phyloP scores from a whole-genome alignment of 139 green algal genomes.

The Monoraphidium neglectum region DNA sequence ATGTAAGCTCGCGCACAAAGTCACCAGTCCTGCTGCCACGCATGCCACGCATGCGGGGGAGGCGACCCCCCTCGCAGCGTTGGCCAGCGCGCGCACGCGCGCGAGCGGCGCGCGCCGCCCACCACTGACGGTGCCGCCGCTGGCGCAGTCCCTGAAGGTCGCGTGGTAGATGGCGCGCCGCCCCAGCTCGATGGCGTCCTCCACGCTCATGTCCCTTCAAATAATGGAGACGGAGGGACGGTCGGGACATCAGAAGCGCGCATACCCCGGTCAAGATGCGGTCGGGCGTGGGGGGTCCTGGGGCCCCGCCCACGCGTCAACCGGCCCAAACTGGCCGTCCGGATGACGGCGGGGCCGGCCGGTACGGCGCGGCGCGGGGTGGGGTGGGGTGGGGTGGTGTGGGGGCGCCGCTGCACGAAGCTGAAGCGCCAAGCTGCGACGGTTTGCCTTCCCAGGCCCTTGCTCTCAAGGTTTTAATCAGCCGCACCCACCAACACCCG shows the following conservation, averaged over 20 bases:
- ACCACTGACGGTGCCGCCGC: constrained; percentile 93
- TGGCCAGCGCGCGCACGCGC: neutral
- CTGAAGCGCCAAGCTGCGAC: neutral
- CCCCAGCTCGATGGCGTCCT: constrained; percentile 94
- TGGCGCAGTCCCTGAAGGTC: constrained; percentile 96
- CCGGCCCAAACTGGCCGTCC: too few species aligned
- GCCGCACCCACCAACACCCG: neutral
- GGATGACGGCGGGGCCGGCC: too few species aligned
- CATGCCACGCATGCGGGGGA: neutral
- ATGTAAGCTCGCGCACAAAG: too few species aligned
- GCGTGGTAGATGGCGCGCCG: constrained; percentile 97
- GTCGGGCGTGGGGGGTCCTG: too few species aligned
- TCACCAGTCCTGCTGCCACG: neutral
- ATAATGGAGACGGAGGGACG: too few species aligned
- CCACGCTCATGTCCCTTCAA: constrained; percentile 85
- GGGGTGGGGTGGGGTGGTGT: too few species aligned
- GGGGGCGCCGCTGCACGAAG: neutral
- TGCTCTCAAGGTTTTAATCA: neutral
- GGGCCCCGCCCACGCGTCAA: too few species aligned
- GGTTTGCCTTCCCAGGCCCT: neutral
- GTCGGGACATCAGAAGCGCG: too few species aligned
- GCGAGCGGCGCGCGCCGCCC: constrained; percentile 4
- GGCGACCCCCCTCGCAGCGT: neutral
- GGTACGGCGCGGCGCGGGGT: too few species aligned
- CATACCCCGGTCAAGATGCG: too few species aligned